Base-by-base conservation (phyloP, 139 green algal species). In the Pseudopediastrum boryanum region DNA sequence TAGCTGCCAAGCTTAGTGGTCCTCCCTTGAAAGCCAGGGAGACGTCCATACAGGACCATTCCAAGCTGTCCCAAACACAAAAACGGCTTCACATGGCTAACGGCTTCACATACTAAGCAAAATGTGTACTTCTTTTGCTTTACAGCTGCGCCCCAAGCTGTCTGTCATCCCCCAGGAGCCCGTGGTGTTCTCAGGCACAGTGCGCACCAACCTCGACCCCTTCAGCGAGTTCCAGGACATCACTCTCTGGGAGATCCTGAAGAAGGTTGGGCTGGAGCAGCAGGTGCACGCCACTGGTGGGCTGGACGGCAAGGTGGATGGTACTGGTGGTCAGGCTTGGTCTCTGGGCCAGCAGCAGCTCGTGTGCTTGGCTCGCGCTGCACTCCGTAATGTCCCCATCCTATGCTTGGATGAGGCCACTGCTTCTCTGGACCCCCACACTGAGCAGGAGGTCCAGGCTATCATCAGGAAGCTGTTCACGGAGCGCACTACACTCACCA, bases 181-280 rank as follows among this genome's bases (percentile, higher is more conserved):
- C 12, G 86, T 94, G 58, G 88, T 95, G 77, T 95, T 95, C 74
- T 78, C 75, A 21, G 92, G 91, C 58, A 92, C 90, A 8, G 83
- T 96, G 58, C 83, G 92, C 38, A 83, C 51, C 75, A 96, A 96
- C 83, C 79, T 96, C 16, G 92, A 96, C 84, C 92, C 92, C 66
- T 94, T 89, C 61, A 61, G 79, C 71, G 54, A 86, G 38, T 75
- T 87, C 75, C n/a, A n/a, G n/a, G 71, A 79, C 39, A 35, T 27
- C 1, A 38, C 56, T 36, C 52, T 79, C 36, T 80, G 39, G 56
- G 19, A 72, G 16, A 67, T 83, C 35, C 79, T 91, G 35, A 84
- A 81, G 38, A 43, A 85, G 31, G 85, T 84, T 61, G 75, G 73
- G 59, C 73, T 89, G 13, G 61, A 81, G 29, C 41, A 77, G 10